A percentile compares a stretch with the other conserved stretches of the same genome.
These are phyloP conservation scores for Fraxinus cuspidata DNA, from an alignment of 257 asterid species.

Conservation along the genomic window DNA sequence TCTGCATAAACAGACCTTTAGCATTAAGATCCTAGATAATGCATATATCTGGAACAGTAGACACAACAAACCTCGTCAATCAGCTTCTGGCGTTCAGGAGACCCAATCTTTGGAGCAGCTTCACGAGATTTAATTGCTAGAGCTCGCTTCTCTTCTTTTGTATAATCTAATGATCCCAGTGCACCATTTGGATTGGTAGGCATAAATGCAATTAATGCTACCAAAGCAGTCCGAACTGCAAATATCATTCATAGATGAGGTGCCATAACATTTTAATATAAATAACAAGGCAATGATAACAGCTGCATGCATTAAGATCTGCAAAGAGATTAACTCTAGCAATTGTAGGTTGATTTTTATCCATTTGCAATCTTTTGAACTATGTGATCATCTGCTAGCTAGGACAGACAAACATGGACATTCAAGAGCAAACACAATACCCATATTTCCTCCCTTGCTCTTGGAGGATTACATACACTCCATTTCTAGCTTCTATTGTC, in stretches of 20 bases:
- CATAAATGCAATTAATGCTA: constrained; percentile 91
- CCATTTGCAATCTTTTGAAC: background rate
- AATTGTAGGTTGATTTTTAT: no score
- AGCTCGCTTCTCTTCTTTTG: constrained; percentile 74
- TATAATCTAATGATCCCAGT: constrained; percentile 77
- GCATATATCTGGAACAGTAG: constrained; percentile 1
- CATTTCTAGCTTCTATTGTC: background rate
- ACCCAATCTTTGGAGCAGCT: constrained; percentile 65
- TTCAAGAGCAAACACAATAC: background rate
- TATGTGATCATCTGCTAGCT: background rate
- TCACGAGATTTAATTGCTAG: constrained; percentile 82
- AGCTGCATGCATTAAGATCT: background rate
- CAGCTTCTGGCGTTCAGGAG: constrained; percentile 71
- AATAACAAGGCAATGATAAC: background rate
- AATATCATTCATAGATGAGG: constrained; percentile 13
- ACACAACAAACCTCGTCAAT: constrained; percentile 65
- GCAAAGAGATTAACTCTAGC: background rate
- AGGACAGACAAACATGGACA: background rate
- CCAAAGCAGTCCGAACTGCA: constrained; percentile 91
- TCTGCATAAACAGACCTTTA: constrained; percentile 35
- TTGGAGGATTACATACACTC: background rate
- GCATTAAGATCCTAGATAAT: background rate
- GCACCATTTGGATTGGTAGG: constrained; percentile 94
- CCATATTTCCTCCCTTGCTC: background rate
- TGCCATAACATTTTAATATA: background rate